These are phyloP conservation scores for Juglanconis oblonga DNA, from an alignment of 2,329 filamentous ascomycete species.

Conservation along the genomic window DNA sequence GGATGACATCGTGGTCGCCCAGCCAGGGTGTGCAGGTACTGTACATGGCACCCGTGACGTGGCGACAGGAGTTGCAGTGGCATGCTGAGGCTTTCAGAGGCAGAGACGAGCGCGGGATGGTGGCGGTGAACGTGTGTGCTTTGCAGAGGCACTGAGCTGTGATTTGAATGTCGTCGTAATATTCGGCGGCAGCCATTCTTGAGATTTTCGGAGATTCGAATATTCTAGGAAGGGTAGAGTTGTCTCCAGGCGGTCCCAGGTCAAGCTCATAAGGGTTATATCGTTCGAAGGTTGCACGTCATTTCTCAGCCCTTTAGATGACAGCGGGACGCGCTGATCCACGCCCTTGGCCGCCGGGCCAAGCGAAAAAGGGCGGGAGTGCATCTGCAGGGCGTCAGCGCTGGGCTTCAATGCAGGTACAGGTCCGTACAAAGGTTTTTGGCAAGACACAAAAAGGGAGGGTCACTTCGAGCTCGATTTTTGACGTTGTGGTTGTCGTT, in stretches of 20 bases:
- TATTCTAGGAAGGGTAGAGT: not conserved
- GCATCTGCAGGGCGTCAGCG: not conserved
- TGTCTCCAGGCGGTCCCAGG: too few relatives aligned
- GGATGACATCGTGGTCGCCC: constrained; percentile 28
- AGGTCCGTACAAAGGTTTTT: too few relatives aligned
- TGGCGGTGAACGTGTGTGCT: constrained; percentile 35
- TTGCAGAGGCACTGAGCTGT: constrained; percentile 45
- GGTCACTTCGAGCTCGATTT: too few relatives aligned
- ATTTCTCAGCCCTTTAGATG: not conserved
- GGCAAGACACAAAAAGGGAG: too few relatives aligned
- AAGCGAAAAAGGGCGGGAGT: too few relatives aligned
- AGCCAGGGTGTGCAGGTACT: constrained; percentile 35
- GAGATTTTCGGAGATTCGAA: not conserved
- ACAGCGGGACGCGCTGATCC: not conserved
- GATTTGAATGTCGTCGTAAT: constrained; percentile 23
- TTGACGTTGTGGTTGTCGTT: too few relatives aligned
- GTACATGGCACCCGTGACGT: constrained; percentile 41
- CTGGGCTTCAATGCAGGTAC: too few relatives aligned
- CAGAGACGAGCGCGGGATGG: constrained; percentile 31
- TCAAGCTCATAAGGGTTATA: too few relatives aligned
- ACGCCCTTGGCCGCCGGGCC: not conserved
- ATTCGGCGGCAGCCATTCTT: not conserved
- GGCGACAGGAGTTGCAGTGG: constrained; percentile 50
- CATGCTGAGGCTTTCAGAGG: constrained; percentile 40
- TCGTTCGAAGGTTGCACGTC: not conserved